Base-by-base conservation (phyloP, 169 alveolate species). In the Plasmodium billcollinsi region DNA sequence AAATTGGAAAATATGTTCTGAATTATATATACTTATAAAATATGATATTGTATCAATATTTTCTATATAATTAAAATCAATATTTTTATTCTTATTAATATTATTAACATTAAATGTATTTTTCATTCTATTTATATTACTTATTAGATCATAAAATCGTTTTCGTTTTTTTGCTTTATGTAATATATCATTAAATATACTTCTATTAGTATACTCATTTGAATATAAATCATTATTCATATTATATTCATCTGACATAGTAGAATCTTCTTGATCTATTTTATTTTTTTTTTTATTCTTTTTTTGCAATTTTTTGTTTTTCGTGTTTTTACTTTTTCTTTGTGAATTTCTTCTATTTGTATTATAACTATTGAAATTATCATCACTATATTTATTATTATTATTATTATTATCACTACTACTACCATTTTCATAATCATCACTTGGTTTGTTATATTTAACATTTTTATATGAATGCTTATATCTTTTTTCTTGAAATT, bases 1-100 rank as follows among this genome's bases (percentile, higher is more conserved):
- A 58, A 78, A 78, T 56, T 78, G 89, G 54, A 78, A 78, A 3
- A 78, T 78, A 21, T 78, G 20, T n/a, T 78, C 89, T 21, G 89
- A 78, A 24, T 78, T 78, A 21, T 65, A 78, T 39, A 78, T 54
- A 59, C 89, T 78, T 67, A 78, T 78, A 21, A 78, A 78, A 45
- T 78, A 78, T 15, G 89, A 78, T 21, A 78, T 78, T 8, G 78
- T 78, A 49, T 78, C 89, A 8, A 78, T 59, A 50, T 63, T 65
- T 67, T 78, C 89, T 29, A 78, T 73, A 65, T 78, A 78, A 78
- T 49, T 21, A 45, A 65, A 29, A 66, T 20, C 74, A 15, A 78
- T 78, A 39, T 3, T 65, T 78, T 78, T 78, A 58, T 78, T 78
- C 33, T 78, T 78, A 52, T 78, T 50, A 15, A 78, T 65, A 29